Base-by-base conservation (phyloP, 108 stramenopile species). In the Skeletonema menzelii region DNA sequence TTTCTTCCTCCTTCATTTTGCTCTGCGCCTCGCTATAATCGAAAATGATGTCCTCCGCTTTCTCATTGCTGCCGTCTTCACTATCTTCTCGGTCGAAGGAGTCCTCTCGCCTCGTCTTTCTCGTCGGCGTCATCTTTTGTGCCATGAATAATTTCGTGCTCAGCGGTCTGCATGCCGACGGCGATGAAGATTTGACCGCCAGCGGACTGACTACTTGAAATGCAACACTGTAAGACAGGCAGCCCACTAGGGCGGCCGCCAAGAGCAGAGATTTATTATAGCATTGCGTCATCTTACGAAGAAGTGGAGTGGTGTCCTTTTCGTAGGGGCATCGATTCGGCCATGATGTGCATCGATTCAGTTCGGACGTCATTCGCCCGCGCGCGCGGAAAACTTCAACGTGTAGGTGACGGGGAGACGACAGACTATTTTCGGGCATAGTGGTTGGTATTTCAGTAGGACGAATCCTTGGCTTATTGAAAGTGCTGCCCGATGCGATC, bases 1-100 rank as follows among this genome's bases (percentile, higher is more conserved):
- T 73, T 31, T 80, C 79, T 17, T 80, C 79, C 28, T 80, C 79
- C 28, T 73, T 80, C 10, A 80, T 72, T 57, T 73, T 73, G 10
- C 44, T 64, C 27, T 80, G 79, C 11, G 79, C 79, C n/a, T 80
- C 79, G 4, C 64, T 66, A 22, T 69, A 80, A 53, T 80, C 79
- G 15, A 80, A 72, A 66, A 72, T 72, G 38, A 80, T 57, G 35
- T 72, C 72, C 15, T 67, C 79, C 24, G 14, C 38, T 31, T 15
- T 67, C 20, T 27, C 14, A 37, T 58, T 14, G 44, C 28, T 69
- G 38, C 47, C 63, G 5, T 76, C 68, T 14, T 59, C 38, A 3
- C 63, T 61, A 2, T 76, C 69, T 11, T 44, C 57, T 24, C 70
- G 27, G 49, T 78, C 77, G 46, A 78, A 78, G 44, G 65, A 66